A percentile compares a stretch with the other conserved stretches of the same genome.
Evolutionary conservation across 192 early-diverging fungal species (phyloP).

Genomic region (Rhizoclosmatium globosum): DNA sequence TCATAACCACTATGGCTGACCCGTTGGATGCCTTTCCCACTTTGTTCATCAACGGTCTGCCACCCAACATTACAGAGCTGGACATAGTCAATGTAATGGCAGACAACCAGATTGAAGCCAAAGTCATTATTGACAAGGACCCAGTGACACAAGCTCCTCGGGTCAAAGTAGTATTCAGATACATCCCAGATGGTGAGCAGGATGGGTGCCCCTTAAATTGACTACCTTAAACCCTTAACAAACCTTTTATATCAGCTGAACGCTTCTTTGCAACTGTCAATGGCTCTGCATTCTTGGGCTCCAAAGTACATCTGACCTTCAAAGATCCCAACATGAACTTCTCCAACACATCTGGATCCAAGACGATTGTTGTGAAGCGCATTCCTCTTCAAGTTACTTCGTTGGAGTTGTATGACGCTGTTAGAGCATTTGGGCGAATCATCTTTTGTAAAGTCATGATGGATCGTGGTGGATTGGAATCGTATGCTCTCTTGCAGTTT

Average conservation of each 20-base stretch:
- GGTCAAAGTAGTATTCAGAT: constrained; percentile 55
- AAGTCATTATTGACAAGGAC: constrained; percentile 53
- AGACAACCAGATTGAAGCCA: constrained; percentile 57
- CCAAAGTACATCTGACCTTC: constrained; percentile 57
- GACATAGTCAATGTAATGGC: constrained; percentile 57
- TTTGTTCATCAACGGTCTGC: constrained; percentile 56
- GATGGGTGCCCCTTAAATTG: background rate
- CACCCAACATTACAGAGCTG: constrained; percentile 55
- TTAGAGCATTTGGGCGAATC: constrained; percentile 54
- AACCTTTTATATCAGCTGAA: constrained; percentile 43
- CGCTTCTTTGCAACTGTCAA: constrained; percentile 62
- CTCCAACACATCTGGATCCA: constrained; percentile 58
- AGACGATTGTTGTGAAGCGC: constrained; percentile 57
- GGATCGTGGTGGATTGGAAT: constrained; percentile 54
- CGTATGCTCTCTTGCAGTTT: constrained; percentile 59
- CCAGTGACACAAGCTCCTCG: constrained; percentile 46
- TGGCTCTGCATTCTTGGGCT: constrained; percentile 57
- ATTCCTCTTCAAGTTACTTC: constrained; percentile 56
- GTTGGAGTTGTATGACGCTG: constrained; percentile 52
- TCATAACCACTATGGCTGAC: constrained; percentile 16
- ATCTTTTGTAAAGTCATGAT: constrained; percentile 63
- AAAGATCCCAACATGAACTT: constrained; percentile 64
- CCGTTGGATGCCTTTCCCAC: constrained; percentile 56
- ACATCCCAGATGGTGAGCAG: constrained; percentile 50
- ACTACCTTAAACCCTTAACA: constrained; percentile 4